These are phyloP conservation scores for Floccularia luteovirens DNA, from an alignment of 768 basidiomycete genomes.

Conservation along the genomic window DNA sequence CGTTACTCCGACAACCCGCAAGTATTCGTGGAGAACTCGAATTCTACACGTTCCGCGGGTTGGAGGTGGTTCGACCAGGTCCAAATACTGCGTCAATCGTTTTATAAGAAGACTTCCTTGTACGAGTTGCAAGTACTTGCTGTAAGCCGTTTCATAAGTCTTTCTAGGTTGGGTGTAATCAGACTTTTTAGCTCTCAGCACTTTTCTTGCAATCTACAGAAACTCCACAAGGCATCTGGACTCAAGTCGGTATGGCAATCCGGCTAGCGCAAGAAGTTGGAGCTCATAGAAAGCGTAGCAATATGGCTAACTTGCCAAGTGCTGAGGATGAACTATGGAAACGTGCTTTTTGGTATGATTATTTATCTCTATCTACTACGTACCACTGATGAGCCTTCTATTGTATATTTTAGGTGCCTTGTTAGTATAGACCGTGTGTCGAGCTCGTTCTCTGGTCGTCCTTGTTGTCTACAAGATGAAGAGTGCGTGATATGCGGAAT, in stretches of 20 bases:
- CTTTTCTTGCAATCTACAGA: constrained; percentile 40
- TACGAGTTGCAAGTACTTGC: constrained; percentile 68
- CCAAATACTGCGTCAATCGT: constrained; percentile 48
- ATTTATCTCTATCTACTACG: background rate
- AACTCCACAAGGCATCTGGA: constrained; percentile 52
- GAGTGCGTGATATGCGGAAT: constrained; percentile 40
- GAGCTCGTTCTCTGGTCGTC: constrained; percentile 54
- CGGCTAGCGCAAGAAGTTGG: constrained; percentile 72
- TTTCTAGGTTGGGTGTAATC: constrained; percentile 1
- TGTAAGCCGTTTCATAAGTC: constrained; percentile 26
- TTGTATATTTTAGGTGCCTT: constrained; percentile 30
- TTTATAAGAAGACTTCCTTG: constrained; percentile 52
- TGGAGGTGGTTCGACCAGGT: constrained; percentile 68
- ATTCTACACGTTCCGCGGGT: constrained; percentile 37
- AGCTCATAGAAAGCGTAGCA: constrained; percentile 42
- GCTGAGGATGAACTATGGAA: constrained; percentile 72
- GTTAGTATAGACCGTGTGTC: constrained; percentile 37
- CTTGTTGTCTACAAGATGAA: constrained; percentile 67
- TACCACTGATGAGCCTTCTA: background rate
- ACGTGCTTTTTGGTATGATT: constrained; percentile 48
- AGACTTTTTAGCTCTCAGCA: constrained; percentile 32
- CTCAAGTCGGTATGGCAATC: constrained; percentile 56
- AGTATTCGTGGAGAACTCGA: constrained; percentile 40
- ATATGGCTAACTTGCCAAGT: constrained; percentile 15
- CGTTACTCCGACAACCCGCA: constrained; percentile 55